Evolutionary conservation across 768 basidiomycete species (phyloP).

Genomic region (Phlegmacium glaucopus): DNA sequence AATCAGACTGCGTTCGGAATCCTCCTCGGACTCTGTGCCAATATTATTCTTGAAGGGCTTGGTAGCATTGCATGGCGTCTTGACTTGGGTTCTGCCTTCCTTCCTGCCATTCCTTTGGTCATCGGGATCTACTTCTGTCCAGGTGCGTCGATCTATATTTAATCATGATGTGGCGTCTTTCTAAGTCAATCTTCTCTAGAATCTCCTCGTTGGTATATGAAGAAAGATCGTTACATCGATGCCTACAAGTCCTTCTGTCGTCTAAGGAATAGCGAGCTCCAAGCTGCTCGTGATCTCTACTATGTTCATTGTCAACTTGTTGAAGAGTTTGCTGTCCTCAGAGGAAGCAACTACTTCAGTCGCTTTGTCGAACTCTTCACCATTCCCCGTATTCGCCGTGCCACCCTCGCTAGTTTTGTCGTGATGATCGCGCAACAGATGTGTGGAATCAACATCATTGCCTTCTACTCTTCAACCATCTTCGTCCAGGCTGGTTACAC

Average conservation of each 20-base stretch:
- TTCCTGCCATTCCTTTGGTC: conserved; percentile 49
- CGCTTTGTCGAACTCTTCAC: conserved; percentile 70
- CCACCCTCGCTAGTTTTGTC: conserved; percentile 47
- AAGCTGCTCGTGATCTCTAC: conserved; percentile 78
- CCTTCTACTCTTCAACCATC: conserved; percentile 80
- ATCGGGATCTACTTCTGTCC: conserved; percentile 54
- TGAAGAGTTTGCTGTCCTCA: conserved; percentile 58
- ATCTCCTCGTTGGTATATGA: conserved; percentile 85
- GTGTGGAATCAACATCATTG: conserved; percentile 76
- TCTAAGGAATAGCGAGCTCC: conserved; percentile 64
- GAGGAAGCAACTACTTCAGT: conserved; percentile 42
- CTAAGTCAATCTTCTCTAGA: conserved; percentile 33
- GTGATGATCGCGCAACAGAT: conserved; percentile 78
- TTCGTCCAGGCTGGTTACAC: conserved; percentile 60
- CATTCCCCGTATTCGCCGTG: conserved; percentile 58
- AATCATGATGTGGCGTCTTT: no score
- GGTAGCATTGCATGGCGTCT: conserved; percentile 77
- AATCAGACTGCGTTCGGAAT: conserved; percentile 76
- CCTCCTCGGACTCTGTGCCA: conserved; percentile 66
- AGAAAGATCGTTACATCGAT: conserved; percentile 65
- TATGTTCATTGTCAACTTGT: conserved; percentile 72
- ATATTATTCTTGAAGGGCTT: conserved; percentile 54
- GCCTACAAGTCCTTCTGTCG: conserved; percentile 66
- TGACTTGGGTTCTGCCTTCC: conserved; percentile 70
- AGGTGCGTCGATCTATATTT: conserved; percentile 25